Evolutionary conservation across 2,329 filamentous ascomycete species (phyloP).

Genomic region (Blastomyces percursus): DNA sequence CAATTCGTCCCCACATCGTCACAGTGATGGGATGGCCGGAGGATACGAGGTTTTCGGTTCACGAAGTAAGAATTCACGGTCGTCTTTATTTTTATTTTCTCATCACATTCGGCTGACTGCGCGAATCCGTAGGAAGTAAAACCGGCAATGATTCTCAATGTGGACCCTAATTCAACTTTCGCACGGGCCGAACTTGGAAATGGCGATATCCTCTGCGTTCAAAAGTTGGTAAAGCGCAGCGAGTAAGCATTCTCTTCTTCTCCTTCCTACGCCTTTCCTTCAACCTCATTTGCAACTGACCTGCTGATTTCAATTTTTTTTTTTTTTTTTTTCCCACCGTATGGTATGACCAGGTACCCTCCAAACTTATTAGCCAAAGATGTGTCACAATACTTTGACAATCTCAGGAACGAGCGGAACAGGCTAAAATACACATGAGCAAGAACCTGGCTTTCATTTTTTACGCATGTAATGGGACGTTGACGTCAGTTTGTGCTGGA

Average conservation of each 20-base stretch:
- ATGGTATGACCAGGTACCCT: neutral
- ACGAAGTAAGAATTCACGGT: neutral
- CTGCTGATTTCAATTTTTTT: neutral
- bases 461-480: neutral
- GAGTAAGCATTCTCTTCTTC: neutral
- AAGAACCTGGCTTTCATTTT: neutral
- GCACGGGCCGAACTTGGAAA: neutral
- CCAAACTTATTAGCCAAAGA: neutral
- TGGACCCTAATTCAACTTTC: neutral
- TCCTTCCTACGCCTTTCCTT: neutral
- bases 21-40: neutral
- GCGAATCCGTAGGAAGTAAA: neutral
- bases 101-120: no score
- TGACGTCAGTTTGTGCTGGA: no score
- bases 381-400: constrained; percentile 3
- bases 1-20: neutral
- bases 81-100: neutral
- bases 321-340: no score
- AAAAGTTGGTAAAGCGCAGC: neutral
- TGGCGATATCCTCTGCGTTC: constrained; percentile 2
- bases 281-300: neutral
- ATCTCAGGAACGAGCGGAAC: constrained; percentile 1
- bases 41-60: neutral
- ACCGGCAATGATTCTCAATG: neutral
- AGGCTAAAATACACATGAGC: neutral